Conservation (phyloP, 2,329 filamentous ascomycete species). For the Myriosclerotinia curreyana region DNA sequence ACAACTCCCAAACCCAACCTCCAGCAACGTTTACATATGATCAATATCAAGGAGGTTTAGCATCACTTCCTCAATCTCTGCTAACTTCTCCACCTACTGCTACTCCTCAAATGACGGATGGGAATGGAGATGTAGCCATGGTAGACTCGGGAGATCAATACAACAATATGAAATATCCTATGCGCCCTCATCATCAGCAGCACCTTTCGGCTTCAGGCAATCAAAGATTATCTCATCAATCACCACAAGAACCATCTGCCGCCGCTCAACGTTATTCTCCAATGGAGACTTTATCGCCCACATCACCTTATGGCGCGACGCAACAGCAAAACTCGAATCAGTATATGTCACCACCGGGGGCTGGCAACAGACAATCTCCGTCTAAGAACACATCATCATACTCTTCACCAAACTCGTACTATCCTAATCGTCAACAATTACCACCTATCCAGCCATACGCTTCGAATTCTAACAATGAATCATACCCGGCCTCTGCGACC, state of each 20-base stretch:
- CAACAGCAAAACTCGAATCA: constrained; percentile 47
- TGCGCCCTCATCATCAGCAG: constrained; percentile 74
- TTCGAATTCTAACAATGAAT: constrained; percentile 61
- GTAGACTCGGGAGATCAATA: constrained; percentile 80
- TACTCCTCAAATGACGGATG: constrained; percentile 61
- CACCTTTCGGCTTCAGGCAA: constrained; percentile 56
- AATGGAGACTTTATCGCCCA: constrained; percentile 84
- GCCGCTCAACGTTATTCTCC: constrained; percentile 92
- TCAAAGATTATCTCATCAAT: constrained; percentile 60
- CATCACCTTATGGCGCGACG: constrained; percentile 71
- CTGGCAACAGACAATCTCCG: constrained; percentile 71
- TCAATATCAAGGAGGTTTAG: constrained; percentile 55
- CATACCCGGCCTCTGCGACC: constrained; percentile 68
- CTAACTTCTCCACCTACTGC: constrained; percentile 59
- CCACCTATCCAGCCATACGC: constrained; percentile 71
- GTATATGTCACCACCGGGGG: constrained; percentile 45
- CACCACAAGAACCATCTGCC: constrained; percentile 71
- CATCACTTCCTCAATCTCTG: constrained; percentile 49
- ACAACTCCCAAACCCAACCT: constrained; percentile 45
- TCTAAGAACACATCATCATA: constrained; percentile 65
- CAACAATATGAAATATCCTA: constrained; percentile 78
- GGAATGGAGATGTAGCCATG: constrained; percentile 78
- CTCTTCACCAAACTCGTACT: constrained; percentile 57
- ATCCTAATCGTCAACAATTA: constrained; percentile 58
- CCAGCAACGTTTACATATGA: constrained; percentile 65